Evolutionary conservation across 2,329 filamentous ascomycete species (phyloP), one percentile per base, ranked within the genome.

Genomic region (Geosmithia morbida): DNA sequence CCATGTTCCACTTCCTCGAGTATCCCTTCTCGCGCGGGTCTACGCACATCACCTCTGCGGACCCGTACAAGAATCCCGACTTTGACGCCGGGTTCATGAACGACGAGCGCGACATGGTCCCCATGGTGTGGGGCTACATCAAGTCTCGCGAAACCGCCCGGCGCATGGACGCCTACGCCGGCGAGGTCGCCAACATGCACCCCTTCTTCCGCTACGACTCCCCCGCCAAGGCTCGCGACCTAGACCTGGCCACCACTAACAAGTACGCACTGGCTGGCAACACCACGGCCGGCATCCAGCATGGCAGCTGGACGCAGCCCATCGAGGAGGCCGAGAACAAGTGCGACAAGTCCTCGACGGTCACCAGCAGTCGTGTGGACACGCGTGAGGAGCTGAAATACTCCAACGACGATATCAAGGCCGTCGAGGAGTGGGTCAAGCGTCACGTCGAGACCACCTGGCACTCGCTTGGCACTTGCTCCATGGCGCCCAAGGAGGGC

Each of bases 51-150:
- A 73, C 70, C 50, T 82, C 75, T n/a, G 66, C 83, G 2, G 76
- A 85, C 55, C 81, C 83, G 16, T 89, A 89, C 57, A 84, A 81
- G 43, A 67, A 70, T 14, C 84, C 84, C 0, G 85, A 88, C 66
- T 88, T 89, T 55, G 85, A 89, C 59, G 76, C 82, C 1, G 83
- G 84, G 19, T 89, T 88, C 69, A 87, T 89, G 84, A 89, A 86
- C 56, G 85, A 89, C 64, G 82, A 86, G 64, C 74, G 85, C 20
- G 85, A 89, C 57, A 88, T 89, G 84, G 83, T 80, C 1, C 83
- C 85, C 8, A 87, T 85, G 80, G 83, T 89, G 6, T 88, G 85
- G 84, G 81, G 81, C 3, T 88, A 88, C 64, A 85, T 87, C 69
- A 87, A 87, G 66, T 85, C 81, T 2, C 81, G 84, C 49, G 84